A percentile compares a stretch with the other conserved stretches of the same genome.
Conservation (phyloP, 495 filamentous ascomycete genomes). For the Neurospora hispaniola region DNA sequence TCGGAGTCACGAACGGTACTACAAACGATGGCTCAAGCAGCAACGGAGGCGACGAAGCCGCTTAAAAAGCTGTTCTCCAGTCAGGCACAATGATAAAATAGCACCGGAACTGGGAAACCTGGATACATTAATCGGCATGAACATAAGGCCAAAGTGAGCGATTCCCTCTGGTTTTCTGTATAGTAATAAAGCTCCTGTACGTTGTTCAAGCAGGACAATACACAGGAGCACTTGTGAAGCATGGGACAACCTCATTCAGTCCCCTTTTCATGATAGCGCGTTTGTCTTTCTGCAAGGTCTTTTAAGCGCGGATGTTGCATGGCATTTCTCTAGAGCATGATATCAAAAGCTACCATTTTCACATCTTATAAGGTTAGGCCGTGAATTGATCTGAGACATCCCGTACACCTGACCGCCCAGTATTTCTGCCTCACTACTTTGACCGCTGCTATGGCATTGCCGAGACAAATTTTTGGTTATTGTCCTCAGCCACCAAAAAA, state of each 20-base stretch:
- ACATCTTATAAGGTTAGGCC: background rate
- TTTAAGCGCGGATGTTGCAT: background rate
- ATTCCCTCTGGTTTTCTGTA: background rate
- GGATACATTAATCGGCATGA: background rate
- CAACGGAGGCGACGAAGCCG: conserved; percentile 12
- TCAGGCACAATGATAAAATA: background rate
- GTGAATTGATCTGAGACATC: background rate
- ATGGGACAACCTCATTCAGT: background rate
- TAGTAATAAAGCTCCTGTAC: background rate
- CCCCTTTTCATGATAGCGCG: background rate
- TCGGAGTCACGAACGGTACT: conserved; percentile 15
- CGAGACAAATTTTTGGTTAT: background rate
- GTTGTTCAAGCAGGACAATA: background rate
- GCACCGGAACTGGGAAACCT: background rate
- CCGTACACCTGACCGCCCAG: background rate
- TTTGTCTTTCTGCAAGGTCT: background rate
- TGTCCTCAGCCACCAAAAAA: background rate
- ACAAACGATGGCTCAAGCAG: conserved; percentile 10
- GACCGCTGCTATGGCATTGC: background rate
- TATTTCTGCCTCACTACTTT: background rate
- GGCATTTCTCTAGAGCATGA: background rate
- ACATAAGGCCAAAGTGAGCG: background rate
- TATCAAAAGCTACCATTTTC: background rate
- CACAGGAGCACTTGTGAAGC: background rate
- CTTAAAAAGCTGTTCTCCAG: background rate